Evolutionary conservation across 495 filamentous ascomycete genomes (phyloP).

Genomic region (Poronia punctata): DNA sequence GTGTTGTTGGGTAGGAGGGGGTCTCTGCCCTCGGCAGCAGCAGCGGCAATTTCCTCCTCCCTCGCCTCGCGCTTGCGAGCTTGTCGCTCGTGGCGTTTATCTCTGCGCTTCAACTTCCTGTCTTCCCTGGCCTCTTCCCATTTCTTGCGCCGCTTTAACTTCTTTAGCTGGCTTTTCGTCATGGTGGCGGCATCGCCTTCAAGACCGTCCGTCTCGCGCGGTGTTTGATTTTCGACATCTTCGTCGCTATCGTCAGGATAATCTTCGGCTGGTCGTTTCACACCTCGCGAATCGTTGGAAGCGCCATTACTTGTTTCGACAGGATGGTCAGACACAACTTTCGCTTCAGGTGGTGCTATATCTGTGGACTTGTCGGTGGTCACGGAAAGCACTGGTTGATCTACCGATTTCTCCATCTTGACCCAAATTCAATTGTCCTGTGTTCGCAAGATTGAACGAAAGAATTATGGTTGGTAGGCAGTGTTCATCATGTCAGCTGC

Average conservation of each 20-base stretch:
- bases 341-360: background rate
- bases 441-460: too few relatives aligned
- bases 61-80: slow-evolving; percentile 44
- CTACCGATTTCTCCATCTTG: slow-evolving; percentile 4
- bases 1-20: slow-evolving; percentile 14
- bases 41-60: slow-evolving; percentile 34
- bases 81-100: slow-evolving; percentile 60
- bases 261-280: slow-evolving; percentile 9
- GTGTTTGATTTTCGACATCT: background rate
- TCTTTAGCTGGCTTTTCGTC: slow-evolving; percentile 81
- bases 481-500: too few relatives aligned
- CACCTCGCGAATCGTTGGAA: background rate
- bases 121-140: slow-evolving; percentile 62
- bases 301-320: background rate
- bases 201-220: slow-evolving; percentile 1
- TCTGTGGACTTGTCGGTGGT: background rate
- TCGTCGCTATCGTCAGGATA: slow-evolving; percentile 2
- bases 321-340: background rate
- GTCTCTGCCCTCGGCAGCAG: slow-evolving; percentile 33
- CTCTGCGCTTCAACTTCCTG: slow-evolving; percentile 65
- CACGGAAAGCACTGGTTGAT: background rate
- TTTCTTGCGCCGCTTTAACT: slow-evolving; percentile 53
- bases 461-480: too few relatives aligned
- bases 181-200: slow-evolving; percentile 28
- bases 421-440: too few relatives aligned